Evolutionary conservation across 2,329 filamentous ascomycete species (phyloP), one percentile per base, ranked within the genome.

Genomic region (Ascochyta rabiei): DNA sequence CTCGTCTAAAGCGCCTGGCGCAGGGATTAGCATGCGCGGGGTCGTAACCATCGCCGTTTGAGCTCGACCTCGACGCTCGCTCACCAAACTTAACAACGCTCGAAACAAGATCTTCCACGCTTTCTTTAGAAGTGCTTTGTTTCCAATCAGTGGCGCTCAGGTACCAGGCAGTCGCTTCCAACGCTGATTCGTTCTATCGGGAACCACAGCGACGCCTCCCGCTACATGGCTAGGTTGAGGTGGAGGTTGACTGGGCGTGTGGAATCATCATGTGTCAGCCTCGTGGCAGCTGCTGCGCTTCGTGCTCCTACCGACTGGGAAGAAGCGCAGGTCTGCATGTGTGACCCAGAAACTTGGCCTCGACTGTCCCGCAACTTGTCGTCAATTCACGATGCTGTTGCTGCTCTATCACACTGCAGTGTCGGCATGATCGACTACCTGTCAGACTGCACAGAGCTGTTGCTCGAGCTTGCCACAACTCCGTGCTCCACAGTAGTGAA

Each of bases 41-140:
- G 35, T 15, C 52, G 46, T 46, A 47, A 56, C 54, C 44, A 60
- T 65, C 59, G 47, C 28, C 28, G 49, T 59, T 65, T 56, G 53
- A 57, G 51, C 44, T 55, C 40, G 45, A 31, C 45, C 37, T 56
- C 47, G 37, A 40, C 45, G 34, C 48, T 54, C 51, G 30, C 45
- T 54, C 51, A 37, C 52, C 47, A 57, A 57, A 51, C 35, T 57
- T 53, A 31, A 53, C 48, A 35, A 44, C 23, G 34, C 19, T 46
- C 56, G 60, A 64, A 63, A 60, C 56, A 56, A 47, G 28, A 53
- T 45, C 57, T 56, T 59, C 54, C 43, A 52, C 42, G 9, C 62
- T 62, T 60, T 57, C 52, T 63, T 66, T 67, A 61, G 64, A 57
- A 64, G 34, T 41, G 41, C 2, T 13, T 28, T 52, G 58, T 63